Base-by-base conservation (phyloP, 768 basidiomycete genomes). In the Termitomyces sp. region DNA sequence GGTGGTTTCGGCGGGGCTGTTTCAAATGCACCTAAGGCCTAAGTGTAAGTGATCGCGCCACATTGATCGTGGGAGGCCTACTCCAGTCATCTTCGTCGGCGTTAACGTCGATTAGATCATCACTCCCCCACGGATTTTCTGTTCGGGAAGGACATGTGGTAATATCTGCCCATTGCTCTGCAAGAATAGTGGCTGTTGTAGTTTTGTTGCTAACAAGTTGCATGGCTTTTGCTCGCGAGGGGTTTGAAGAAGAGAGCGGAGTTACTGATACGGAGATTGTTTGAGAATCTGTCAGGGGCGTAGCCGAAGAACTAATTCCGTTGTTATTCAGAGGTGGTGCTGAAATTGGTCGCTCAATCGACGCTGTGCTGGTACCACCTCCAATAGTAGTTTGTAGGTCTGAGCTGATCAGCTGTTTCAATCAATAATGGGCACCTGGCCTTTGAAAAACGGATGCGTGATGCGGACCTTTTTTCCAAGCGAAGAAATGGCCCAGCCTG, bases 21-120 rank as follows among this genome's bases (percentile, higher is more conserved):
- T 68, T 92, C 89, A 60, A 93, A 93, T n/a, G 85, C 88, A 65
- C 84, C 91, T 88, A 50, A 39, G 49, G 13, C 23, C 25, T 53
- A 44, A 13, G 36, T 51, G 35, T 55, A 22, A 52, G 47, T 22
- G 22, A 44, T 18, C 35, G 56, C 22, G n/a, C 32, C 52, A 47
- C 12, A 11, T 32, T 25, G 43, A 52, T 32, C 42, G 43, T 33
- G 18, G 22, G 16, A 76, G 76, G 77, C 87, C 66, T 66, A 91
- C 95, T 89, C 95, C 95, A 99, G 66, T 98, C 96, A 63, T 87
- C 95, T 23, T 86, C 82, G 62, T 98, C 95, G 0, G 91, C 94
- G 64, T 94, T 87, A 4, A 98, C 86, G 64, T 99, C 94, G 67
- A 98, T 96, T 53, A 98, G 68, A 68, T 98, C 91, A 7, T 81